These are phyloP conservation scores for Trichoderma polysporum DNA, from an alignment of 2,329 filamentous ascomycete species.

Conservation along the genomic window DNA sequence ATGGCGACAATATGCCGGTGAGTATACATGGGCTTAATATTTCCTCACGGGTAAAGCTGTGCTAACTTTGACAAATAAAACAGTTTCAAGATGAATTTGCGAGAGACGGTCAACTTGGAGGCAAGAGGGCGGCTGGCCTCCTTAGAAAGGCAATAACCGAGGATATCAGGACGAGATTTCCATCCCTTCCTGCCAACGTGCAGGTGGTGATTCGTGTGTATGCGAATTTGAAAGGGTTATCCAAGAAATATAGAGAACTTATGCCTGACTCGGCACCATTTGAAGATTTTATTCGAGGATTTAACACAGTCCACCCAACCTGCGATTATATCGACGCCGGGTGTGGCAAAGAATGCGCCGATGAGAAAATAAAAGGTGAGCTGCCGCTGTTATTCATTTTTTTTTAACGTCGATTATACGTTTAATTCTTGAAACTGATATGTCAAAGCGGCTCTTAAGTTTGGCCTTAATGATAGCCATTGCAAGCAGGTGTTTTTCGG, in stretches of 20 bases:
- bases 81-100: constrained; percentile 38
- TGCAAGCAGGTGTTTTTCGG: constrained; percentile 43
- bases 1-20: constrained; percentile 42
- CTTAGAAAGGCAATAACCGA: constrained; percentile 30
- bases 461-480: constrained; percentile 38
- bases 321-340: constrained; percentile 44
- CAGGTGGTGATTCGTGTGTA: constrained; percentile 38
- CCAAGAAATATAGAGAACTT: constrained; percentile 36
- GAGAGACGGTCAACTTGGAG: constrained; percentile 32
- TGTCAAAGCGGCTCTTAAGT: constrained; percentile 33
- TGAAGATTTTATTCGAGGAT: constrained; percentile 40
- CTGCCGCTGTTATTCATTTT: not conserved
- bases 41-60: too few species aligned
- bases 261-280: constrained; percentile 30
- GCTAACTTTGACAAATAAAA: not conserved
- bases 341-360: constrained; percentile 43
- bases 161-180: constrained; percentile 14
- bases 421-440: not conserved
- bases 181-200: constrained; percentile 24
- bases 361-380: constrained; percentile 42
- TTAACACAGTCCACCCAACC: constrained; percentile 39
- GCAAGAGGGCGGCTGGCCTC: constrained; percentile 30
- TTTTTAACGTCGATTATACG: not conserved
- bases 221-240: constrained; percentile 39
- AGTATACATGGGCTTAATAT: not conserved